A percentile compares a stretch with the other conserved stretches of the same genome.
Evolutionary conservation across 75 land plant species (phyloP).

Genomic region (Pinus albicaulis): DNA sequence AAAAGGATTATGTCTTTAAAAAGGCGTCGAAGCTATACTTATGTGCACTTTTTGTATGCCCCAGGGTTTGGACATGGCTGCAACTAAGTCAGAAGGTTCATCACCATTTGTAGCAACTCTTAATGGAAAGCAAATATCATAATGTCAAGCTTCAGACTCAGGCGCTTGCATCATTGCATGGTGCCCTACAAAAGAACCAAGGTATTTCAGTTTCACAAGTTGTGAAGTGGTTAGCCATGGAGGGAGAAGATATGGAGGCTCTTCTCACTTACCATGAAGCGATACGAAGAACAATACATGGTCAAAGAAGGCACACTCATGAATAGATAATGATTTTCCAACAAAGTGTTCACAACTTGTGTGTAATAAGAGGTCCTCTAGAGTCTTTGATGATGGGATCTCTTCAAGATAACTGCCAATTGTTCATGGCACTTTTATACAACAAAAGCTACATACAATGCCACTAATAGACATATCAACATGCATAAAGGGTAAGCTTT

Average conservation of each 20-base stretch:
- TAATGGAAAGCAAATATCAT: no score
- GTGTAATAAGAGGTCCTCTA: conserved; percentile 59
- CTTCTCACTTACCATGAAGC: conserved; percentile 81
- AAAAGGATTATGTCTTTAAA: no score
- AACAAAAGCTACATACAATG: no score
- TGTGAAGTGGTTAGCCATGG: conserved; percentile 80
- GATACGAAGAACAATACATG: conserved; percentile 77
- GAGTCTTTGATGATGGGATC: conserved; percentile 58
- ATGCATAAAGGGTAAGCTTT: no score
- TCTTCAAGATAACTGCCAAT: conserved; percentile 28
- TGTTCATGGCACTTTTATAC: no score
- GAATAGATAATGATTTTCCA: conserved; percentile 56
- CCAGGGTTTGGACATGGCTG: no score
- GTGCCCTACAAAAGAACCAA: conserved; percentile 77
- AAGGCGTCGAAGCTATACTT: no score
- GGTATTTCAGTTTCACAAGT: conserved; percentile 76
- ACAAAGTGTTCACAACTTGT: conserved; percentile 70
- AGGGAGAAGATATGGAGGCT: conserved; percentile 79
- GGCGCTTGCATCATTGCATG: conserved; percentile 84
- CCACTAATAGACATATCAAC: no score
- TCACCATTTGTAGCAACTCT: no score
- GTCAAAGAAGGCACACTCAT: conserved; percentile 84
- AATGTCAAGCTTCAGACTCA: conserved; percentile 67
- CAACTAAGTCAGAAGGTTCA: no score
- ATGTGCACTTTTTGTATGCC: no score